These are phyloP conservation scores for Prunus yedoensis DNA, from an alignment of 331 rosid species.

Conservation along the genomic window DNA sequence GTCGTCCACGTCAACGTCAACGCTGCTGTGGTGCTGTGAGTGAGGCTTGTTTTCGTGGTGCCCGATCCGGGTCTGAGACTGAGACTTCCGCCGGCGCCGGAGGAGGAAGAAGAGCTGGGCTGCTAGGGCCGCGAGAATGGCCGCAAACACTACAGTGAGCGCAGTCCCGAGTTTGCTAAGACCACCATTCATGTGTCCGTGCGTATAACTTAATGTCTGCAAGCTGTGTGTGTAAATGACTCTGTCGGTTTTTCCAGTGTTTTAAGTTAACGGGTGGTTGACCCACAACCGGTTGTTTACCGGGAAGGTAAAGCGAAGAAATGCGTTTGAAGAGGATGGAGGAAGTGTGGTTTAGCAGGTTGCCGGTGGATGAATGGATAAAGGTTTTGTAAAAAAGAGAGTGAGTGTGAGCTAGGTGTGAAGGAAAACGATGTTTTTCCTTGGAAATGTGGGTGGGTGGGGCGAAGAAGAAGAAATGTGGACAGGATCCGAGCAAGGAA, in stretches of 20 bases:
- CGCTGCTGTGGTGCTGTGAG: background rate
- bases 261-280: background rate
- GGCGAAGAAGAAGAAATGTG: background rate
- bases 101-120: conserved; percentile 54
- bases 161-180: conserved; percentile 47
- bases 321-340: background rate
- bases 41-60: conserved; percentile 33
- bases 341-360: conserved; percentile 47
- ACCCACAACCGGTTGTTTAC: conserved; percentile 15
- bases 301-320: background rate
- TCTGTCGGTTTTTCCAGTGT: background rate
- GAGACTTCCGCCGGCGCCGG: conserved; percentile 38
- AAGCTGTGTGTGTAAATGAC: background rate
- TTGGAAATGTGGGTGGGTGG: conserved; percentile 3
- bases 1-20: conserved; percentile 40
- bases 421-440: conserved; percentile 7
- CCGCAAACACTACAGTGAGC: conserved; percentile 42
- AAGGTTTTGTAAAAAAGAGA: conserved; percentile 1
- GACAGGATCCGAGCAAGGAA: background rate
- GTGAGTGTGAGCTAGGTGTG: background rate
- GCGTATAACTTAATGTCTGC: background rate
- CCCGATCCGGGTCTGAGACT: conserved; percentile 42
- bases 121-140: conserved; percentile 41
- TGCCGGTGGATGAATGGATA: conserved; percentile 27
- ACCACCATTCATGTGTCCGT: conserved; percentile 39